Evolutionary conservation across 805 yeast species (phyloP), one percentile per base, ranked within the genome.

Genomic region (Isabelozyma rhagii): DNA sequence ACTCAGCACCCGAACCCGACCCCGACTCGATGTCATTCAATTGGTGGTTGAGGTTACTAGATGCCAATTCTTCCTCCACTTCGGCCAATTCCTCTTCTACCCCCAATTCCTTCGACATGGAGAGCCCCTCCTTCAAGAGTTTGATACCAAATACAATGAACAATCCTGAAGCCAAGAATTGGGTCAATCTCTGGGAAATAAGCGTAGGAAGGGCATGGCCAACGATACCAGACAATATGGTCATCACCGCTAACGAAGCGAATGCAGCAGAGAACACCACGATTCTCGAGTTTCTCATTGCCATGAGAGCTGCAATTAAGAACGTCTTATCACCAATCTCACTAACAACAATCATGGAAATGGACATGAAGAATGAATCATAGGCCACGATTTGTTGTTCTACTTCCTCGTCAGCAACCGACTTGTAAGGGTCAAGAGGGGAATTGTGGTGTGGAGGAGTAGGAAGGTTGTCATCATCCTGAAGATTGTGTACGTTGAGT

Each of bases 261-360:
- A 90, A 89, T 3, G 97, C 94, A 13, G 97, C 84, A 8, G 89
- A 75, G 65, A 94, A 93, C n/a, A 94, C 98, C 44, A 89, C 77
- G 61, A 80, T 60, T 60, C 96, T 80, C 15, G 92, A 82, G 68
- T 91, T 85, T 64, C 89, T 88, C 98, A 94, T 94, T 29, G 98
- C 97, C 97, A 94, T 92, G 55, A 94, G 77, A 1, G 97, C 98
- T 36, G 99, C 97, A 59, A 94, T 90, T 56, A 94, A 78, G 64
- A 94, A 94, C 0, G 99, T 94, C 72, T 94, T 94, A 68, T 94
- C 99, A 51, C 99, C 99, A 51, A 94, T 86, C 68, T 94, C 99
- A 28, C 96, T 88, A n/a, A 91, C 88, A 31, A 89, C 72, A 62
- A 94, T 94, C 99, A 94, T 94, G 13, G 93, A 81, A 34, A 85